Percentiles rank a stretch among this genome's conserved stretches.
Evolutionary conservation across 2,329 filamentous ascomycete genomes (phyloP).

Genomic region (Hypoxylon sp.): DNA sequence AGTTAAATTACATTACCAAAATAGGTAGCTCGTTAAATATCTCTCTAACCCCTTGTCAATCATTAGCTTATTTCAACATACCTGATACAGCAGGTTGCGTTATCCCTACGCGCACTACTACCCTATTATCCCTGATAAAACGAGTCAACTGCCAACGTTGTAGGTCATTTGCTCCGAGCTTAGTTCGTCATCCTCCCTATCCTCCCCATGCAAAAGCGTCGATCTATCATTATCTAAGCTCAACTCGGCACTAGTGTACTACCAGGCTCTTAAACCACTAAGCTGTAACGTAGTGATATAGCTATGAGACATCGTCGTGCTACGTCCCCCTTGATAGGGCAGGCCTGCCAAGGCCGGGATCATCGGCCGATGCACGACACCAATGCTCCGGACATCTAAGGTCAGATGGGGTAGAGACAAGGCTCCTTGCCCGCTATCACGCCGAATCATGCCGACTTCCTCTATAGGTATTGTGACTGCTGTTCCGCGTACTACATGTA

Average conservation of each 20-base stretch:
- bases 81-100: conserved; percentile 30
- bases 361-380: conserved; percentile 40
- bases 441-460: conserved; percentile 43
- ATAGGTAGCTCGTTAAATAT: conserved; percentile 38
- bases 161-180: conserved; percentile 35
- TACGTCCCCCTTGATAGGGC: conserved; percentile 34
- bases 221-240: conserved; percentile 16
- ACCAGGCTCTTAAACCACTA: not conserved
- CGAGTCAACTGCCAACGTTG: conserved; percentile 40
- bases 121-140: conserved; percentile 40
- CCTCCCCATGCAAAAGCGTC: conserved; percentile 16
- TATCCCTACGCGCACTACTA: conserved; percentile 26
- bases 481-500: conserved; percentile 44
- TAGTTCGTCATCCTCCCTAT: conserved; percentile 21
- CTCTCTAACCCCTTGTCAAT: conserved; percentile 9
- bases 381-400: conserved; percentile 27
- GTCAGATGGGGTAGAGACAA: conserved; percentile 40
- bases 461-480: conserved; percentile 32
- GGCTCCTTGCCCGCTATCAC: conserved; percentile 35
- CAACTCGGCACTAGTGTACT: not conserved
- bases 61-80: conserved; percentile 11
- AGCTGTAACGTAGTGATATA: conserved; percentile 41
- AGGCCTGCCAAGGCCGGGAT: conserved; percentile 40
- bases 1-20: conserved; percentile 30
- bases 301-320: conserved; percentile 35